These are phyloP conservation scores for Paxillus involutus DNA, from an alignment of 768 basidiomycete genomes.

Conservation along the genomic window DNA sequence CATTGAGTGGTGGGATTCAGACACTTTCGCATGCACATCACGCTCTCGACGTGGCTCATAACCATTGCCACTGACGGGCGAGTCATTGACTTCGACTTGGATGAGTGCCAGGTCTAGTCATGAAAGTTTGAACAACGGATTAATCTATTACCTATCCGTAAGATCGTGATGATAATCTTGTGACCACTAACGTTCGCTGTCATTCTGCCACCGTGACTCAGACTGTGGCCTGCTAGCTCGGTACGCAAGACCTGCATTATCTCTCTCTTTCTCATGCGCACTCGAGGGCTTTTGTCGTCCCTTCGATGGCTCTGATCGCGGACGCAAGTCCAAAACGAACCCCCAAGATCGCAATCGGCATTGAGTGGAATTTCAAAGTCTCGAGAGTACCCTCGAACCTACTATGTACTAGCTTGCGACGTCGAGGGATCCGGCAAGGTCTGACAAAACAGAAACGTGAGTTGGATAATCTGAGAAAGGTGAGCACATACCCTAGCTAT, in stretches of 20 bases:
- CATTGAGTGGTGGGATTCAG: neutral
- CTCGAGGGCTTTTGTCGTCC: constrained; percentile 27
- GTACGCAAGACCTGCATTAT: neutral
- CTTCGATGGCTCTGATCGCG: constrained; percentile 27
- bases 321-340: constrained; percentile 32
- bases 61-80: too few species aligned
- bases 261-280: constrained; percentile 12
- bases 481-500: constrained; percentile 10
- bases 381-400: constrained; percentile 27
- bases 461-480: constrained; percentile 53
- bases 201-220: too few species aligned
- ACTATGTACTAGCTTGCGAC: constrained; percentile 21
- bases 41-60: too few species aligned
- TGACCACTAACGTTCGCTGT: too few species aligned
- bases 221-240: too few species aligned
- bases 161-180: too few species aligned
- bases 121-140: too few species aligned
- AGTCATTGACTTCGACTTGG: too few species aligned
- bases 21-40: too few species aligned
- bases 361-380: constrained; percentile 24
- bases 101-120: neutral
- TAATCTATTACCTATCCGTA: too few species aligned
- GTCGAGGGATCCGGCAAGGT: constrained; percentile 27
- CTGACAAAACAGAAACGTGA: too few species aligned
- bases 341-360: constrained; percentile 24